A percentile compares a stretch with the other conserved stretches of the same genome.
phyloP scores from a whole-genome alignment of 2,329 filamentous ascomycete species.

The Saccharata proteae region DNA sequence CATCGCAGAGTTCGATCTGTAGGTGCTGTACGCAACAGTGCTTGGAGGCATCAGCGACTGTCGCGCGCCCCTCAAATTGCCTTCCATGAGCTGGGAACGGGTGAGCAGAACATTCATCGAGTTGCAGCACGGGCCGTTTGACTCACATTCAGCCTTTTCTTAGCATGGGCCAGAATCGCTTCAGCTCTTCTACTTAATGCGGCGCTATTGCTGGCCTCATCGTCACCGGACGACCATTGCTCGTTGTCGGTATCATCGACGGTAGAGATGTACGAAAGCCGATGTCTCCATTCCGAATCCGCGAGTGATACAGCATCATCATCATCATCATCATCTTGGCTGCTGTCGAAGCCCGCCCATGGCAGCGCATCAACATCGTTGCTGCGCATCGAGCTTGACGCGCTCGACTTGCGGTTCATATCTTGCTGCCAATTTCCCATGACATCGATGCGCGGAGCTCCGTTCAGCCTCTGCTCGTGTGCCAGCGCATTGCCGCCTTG shows the following conservation, averaged over 20 bases:
- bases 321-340: slow-evolving; percentile 4
- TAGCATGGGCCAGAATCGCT: slow-evolving; percentile 84
- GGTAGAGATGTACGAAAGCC: too few relatives aligned
- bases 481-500: too few relatives aligned
- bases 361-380: background rate
- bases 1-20: slow-evolving; percentile 29
- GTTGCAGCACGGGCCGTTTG: slow-evolving; percentile 1
- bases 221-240: slow-evolving; percentile 29
- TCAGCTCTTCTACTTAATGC: slow-evolving; percentile 75
- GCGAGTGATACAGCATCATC: slow-evolving; percentile 16
- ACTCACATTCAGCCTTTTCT: slow-evolving; percentile 72
- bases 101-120: slow-evolving; percentile 14
- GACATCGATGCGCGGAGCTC: slow-evolving; percentile 4
- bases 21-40: slow-evolving; percentile 21
- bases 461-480: too few relatives aligned
- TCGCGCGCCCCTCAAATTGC: slow-evolving; percentile 70
- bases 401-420: slow-evolving; percentile 4
- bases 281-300: too few relatives aligned
- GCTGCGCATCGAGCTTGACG: background rate
- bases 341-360: slow-evolving; percentile 3
- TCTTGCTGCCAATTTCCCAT: slow-evolving; percentile 8
- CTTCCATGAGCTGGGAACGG: slow-evolving; percentile 69
- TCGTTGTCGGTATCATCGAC: slow-evolving; percentile 27
- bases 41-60: slow-evolving; percentile 47
- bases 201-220: slow-evolving; percentile 57